Evolutionary conservation across 2,329 filamentous ascomycete species (phyloP).

Genomic region (Purpureocillium lavendulum): DNA sequence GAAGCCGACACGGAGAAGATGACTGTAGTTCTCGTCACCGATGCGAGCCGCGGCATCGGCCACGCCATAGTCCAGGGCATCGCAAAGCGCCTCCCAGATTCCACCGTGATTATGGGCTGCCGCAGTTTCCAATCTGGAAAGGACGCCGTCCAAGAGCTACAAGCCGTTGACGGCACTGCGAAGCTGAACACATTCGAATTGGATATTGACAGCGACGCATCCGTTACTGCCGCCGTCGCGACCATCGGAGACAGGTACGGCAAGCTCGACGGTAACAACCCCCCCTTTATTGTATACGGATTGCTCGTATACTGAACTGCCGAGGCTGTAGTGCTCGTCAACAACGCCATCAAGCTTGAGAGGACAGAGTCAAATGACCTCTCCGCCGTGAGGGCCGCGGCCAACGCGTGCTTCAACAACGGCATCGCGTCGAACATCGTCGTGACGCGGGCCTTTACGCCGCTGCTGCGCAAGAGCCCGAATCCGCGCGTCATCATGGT

Average conservation of each 20-base stretch:
- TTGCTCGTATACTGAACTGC: too few relatives aligned
- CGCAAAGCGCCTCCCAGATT: conserved; percentile 11
- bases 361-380: conserved; percentile 2
- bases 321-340: too few relatives aligned
- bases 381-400: conserved; percentile 3
- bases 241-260: conserved; percentile 8
- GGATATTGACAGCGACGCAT: conserved; percentile 10
- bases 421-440: conserved; percentile 9
- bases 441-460: conserved; percentile 9
- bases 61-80: conserved; percentile 17
- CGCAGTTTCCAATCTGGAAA: neutral
- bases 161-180: neutral
- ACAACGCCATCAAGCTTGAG: neutral
- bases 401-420: conserved; percentile 9
- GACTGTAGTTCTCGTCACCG: conserved; percentile 18
- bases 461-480: conserved; percentile 6
- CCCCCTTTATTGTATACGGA: too few relatives aligned
- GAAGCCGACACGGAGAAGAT: neutral
- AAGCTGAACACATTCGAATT: conserved; percentile 6
- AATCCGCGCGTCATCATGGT: conserved; percentile 10
- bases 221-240: conserved; percentile 6
- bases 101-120: conserved; percentile 16
- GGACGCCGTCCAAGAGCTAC: conserved; percentile 2
- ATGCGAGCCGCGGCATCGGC: conserved; percentile 24
- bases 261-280: conserved; percentile 11